phyloP scores from a whole-genome alignment of 345 rosid species.

The Stellera chamaejasme region DNA sequence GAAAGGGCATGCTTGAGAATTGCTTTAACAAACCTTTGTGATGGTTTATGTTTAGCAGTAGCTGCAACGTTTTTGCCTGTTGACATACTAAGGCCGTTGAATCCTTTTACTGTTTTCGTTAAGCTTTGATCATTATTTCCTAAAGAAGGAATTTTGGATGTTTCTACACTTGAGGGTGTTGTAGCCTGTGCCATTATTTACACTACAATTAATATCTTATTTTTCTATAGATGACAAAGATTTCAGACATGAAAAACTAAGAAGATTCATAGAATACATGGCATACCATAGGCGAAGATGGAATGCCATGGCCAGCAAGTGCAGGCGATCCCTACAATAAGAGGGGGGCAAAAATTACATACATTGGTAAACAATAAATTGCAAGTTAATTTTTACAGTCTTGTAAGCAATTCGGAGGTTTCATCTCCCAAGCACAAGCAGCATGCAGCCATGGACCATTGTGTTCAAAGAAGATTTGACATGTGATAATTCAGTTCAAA shows the following conservation, averaged over 20 bases:
- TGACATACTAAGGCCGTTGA: constrained; percentile 84
- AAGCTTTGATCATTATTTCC: constrained; percentile 61
- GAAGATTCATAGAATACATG: constrained; percentile 2
- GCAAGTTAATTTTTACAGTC: not conserved
- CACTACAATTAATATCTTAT: constrained; percentile 11
- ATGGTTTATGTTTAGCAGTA: constrained; percentile 37
- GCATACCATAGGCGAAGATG: constrained; percentile 46
- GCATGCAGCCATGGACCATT: no score
- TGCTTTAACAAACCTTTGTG: constrained; percentile 51
- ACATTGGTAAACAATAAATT: not conserved
- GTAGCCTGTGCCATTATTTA: constrained; percentile 43
- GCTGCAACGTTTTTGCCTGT: constrained; percentile 48
- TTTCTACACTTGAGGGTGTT: constrained; percentile 35
- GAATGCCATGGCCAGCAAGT: constrained; percentile 32
- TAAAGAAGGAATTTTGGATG: constrained; percentile 47
- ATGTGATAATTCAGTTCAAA: not conserved
- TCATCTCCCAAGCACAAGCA: not conserved
- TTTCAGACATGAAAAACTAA: not conserved
- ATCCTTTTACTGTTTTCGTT: constrained; percentile 77
- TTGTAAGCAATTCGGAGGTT: not conserved
- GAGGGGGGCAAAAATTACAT: not conserved
- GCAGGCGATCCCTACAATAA: constrained; percentile 37
- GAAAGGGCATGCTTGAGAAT: not conserved
- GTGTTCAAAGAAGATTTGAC: no score
- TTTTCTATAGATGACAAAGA: no score